Conservation (phyloP, 2,329 filamentous ascomycete genomes). For the Pestalotiopsis sp. region DNA sequence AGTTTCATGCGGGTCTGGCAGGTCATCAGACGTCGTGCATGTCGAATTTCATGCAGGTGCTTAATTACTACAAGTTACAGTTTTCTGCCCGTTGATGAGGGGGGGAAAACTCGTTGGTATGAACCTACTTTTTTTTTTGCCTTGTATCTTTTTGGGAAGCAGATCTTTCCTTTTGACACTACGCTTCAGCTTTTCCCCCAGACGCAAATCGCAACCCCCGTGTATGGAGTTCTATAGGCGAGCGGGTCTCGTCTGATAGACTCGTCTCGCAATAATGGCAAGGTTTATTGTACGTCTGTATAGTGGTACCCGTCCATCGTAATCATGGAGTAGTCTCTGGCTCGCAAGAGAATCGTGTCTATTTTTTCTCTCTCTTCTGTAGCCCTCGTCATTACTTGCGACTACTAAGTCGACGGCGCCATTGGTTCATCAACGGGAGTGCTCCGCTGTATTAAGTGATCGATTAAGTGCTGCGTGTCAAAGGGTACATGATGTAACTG, state of each 20-base stretch:
- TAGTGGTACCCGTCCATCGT: background rate
- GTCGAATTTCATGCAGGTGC: background rate
- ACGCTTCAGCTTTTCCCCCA: background rate
- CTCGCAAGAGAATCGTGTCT: background rate
- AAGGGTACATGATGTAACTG: constrained; percentile 5
- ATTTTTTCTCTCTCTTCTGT: background rate
- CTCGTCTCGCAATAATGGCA: background rate
- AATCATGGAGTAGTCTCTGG: background rate
- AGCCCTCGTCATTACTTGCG: background rate
- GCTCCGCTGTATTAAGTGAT: constrained; percentile 8
- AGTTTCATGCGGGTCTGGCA: constrained; percentile 11
- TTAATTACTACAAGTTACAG: background rate
- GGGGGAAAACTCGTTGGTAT: background rate
- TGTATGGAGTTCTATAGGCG: background rate
- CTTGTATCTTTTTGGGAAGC: background rate
- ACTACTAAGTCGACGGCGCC: background rate
- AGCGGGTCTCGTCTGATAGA: background rate
- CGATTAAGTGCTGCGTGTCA: constrained; percentile 2
- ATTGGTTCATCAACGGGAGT: background rate
- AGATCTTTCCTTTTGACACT: background rate
- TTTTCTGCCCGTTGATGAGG: background rate
- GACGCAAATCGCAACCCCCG: background rate
- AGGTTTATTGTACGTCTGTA: background rate
- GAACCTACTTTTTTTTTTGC: background rate
- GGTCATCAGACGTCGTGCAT: constrained; percentile 12